Evolutionary conservation across 208 protist species (phyloP).

Genomic region (Acanthamoeba culbertsoni): DNA sequence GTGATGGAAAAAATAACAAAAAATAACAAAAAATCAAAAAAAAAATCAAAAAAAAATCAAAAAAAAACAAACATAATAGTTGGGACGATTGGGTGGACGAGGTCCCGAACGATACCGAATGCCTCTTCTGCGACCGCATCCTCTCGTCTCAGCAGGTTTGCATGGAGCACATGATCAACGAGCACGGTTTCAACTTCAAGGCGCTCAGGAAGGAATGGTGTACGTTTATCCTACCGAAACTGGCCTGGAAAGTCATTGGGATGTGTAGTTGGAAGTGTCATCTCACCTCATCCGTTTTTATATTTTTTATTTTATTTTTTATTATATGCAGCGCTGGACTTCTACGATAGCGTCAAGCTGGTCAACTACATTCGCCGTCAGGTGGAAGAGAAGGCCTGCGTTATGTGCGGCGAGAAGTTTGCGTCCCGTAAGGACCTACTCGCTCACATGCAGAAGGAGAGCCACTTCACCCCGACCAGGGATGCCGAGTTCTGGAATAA

Average conservation of each 20-base stretch:
- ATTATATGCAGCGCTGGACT: constrained; percentile 52
- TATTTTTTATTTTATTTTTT: not conserved
- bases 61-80: not conserved
- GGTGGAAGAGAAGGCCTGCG: constrained; percentile 54
- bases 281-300: not conserved
- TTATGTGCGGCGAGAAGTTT: not conserved
- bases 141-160: not conserved
- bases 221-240: too few species aligned
- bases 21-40: too few species aligned
- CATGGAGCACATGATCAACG: constrained; percentile 43
- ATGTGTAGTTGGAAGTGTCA: too few species aligned
- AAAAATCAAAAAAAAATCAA: too few species aligned
- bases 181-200: constrained; percentile 62
- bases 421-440: not conserved
- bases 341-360: constrained; percentile 65
- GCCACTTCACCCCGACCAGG: not conserved
- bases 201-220: constrained; percentile 32
- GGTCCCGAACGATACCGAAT: constrained; percentile 34
- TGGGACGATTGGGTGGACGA: constrained; percentile 69
- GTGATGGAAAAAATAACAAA: too few species aligned
- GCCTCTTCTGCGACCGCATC: constrained; percentile 61
- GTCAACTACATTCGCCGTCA: constrained; percentile 67
- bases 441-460: not conserved
- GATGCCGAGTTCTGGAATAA: constrained; percentile 49
- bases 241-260: too few species aligned